A percentile compares a stretch with the other conserved stretches of the same genome.
phyloP scores from a whole-genome alignment of 257 asterid species.

The Solanum pimpinellifolium region DNA sequence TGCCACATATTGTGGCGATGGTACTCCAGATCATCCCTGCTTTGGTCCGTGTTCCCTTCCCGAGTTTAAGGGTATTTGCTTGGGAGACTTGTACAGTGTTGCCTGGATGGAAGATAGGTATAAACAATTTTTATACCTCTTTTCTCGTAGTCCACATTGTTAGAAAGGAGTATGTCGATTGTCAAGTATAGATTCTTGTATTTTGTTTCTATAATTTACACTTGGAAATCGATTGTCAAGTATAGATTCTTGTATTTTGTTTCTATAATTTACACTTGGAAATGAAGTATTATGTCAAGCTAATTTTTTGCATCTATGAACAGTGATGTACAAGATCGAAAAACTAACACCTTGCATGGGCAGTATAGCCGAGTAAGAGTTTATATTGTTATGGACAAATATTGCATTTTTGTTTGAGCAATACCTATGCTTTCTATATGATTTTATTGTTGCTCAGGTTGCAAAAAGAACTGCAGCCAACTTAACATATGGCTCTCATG shows the following conservation, averaged over 20 bases:
- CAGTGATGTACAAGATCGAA: neutral
- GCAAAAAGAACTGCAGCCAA: neutral
- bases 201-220: neutral
- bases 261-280: neutral
- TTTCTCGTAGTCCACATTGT: neutral
- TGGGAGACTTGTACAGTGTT: conserved; percentile 83
- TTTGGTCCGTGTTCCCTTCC: conserved; percentile 2
- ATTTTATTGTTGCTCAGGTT: conserved; percentile 19
- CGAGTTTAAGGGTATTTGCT: neutral
- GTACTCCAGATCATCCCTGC: conserved; percentile 66
- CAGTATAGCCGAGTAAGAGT: neutral
- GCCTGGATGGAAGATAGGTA: conserved; percentile 99
- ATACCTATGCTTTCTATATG: neutral
- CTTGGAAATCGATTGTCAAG: neutral
- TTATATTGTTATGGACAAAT: neutral
- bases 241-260: neutral
- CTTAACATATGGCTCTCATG: neutral
- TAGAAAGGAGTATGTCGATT: neutral
- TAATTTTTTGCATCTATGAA: neutral
- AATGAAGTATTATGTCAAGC: neutral
- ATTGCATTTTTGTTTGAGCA: neutral
- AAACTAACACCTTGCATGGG: neutral
- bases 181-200: neutral
- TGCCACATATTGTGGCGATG: conserved; percentile 96
- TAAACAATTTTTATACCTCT: neutral